Conservation (phyloP, 2,329 filamentous ascomycete species). For the Sporothrix dimorphospora region DNA sequence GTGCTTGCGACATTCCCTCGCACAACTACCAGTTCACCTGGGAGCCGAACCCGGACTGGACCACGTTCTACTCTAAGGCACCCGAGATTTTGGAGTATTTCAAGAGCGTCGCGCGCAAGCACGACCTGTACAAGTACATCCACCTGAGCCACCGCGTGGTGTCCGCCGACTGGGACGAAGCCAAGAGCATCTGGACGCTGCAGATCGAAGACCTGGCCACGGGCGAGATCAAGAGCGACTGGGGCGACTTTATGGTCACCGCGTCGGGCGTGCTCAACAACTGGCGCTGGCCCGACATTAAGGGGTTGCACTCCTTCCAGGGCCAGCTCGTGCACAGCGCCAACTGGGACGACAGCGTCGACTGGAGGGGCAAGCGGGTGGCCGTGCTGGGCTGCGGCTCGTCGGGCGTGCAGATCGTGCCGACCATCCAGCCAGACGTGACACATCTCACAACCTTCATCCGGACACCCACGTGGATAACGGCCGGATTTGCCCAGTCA, state of each 20-base stretch:
- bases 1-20: slow-evolving; percentile 58
- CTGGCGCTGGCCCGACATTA: slow-evolving; percentile 38
- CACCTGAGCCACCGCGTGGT: slow-evolving; percentile 39
- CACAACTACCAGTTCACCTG: slow-evolving; percentile 66
- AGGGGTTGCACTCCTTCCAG: slow-evolving; percentile 41
- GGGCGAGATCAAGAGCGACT: slow-evolving; percentile 30
- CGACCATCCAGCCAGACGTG: slow-evolving; percentile 31
- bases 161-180: slow-evolving; percentile 48
- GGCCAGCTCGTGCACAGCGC: slow-evolving; percentile 40
- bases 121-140: slow-evolving; percentile 47
- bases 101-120: slow-evolving; percentile 40
- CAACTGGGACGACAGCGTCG: slow-evolving; percentile 35
- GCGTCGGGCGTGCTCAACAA: slow-evolving; percentile 34
- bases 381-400: slow-evolving; percentile 42
- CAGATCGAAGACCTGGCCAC: slow-evolving; percentile 34
- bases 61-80: slow-evolving; percentile 37
- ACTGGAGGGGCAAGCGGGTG: slow-evolving; percentile 36
- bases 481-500: neutral
- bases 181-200: slow-evolving; percentile 42
- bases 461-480: neutral
- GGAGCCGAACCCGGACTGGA: slow-evolving; percentile 48
- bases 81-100: slow-evolving; percentile 39
- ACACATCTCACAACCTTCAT: neutral
- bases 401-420: slow-evolving; percentile 40
- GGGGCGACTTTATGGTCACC: slow-evolving; percentile 33